Evolutionary conservation across 2,329 filamentous ascomycete genomes (phyloP).

Genomic region (Pseudopyricularia cyperi): DNA sequence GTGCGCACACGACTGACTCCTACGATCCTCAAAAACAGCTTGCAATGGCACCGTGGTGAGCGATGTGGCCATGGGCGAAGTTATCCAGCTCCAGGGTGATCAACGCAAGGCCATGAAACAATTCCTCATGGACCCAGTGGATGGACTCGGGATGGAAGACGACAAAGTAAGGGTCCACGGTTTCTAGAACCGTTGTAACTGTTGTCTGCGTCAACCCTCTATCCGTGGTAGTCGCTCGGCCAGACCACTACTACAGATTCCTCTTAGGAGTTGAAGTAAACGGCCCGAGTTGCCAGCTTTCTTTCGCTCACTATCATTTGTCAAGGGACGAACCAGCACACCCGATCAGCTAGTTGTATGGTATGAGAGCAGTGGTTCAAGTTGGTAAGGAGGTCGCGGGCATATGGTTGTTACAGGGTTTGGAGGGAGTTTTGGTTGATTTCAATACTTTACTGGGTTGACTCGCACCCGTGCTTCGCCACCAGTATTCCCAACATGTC

Average conservation of each 20-base stretch:
- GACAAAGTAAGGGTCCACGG: conserved; percentile 57
- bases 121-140: conserved; percentile 92
- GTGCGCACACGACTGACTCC: conserved; percentile 25
- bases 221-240: background rate
- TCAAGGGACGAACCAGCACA: background rate
- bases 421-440: background rate
- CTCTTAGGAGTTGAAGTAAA: background rate
- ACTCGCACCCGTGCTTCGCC: background rate
- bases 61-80: conserved; percentile 92
- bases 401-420: background rate
- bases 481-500: background rate
- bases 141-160: conserved; percentile 88
- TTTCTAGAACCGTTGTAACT: background rate
- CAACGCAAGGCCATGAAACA: conserved; percentile 98
- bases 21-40: conserved; percentile 20
- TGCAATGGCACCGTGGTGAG: conserved; percentile 99
- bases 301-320: background rate
- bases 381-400: background rate
- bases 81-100: conserved; percentile 98
- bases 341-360: background rate
- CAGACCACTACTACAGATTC: background rate
- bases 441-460: background rate
- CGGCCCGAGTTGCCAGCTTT: background rate
- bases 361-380: background rate
- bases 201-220: conserved; percentile 8